Base-by-base conservation (phyloP, 331 rosid species). In the Erythrophleum ivorense region DNA sequence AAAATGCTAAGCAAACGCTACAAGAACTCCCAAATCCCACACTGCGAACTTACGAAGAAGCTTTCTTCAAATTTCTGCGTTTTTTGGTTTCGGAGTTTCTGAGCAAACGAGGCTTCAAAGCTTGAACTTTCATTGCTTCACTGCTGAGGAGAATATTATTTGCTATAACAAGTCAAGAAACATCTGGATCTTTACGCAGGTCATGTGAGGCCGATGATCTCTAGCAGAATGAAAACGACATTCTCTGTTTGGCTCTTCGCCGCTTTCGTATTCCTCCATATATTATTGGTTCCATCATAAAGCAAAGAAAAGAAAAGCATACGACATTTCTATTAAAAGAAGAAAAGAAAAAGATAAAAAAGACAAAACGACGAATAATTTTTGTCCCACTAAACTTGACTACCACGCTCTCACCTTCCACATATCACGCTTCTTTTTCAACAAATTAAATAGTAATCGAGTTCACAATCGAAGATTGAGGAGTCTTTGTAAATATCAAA, bases 141-240 rank as follows among this genome's bases (percentile, higher is more conserved):
- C 75, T 70, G 58, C 1, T 45, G 41, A 33, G 45, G 55, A 45
- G 55, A 69, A 43, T 45, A 69, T 19, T 21, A 43, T 6, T 43
- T 69, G 71, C n/a, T 15, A 9, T 31, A 36, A 41, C 73, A 67
- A 67, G 73, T 41, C 45, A n/a, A 67, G 19, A 8, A n/a, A 67
- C 50, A 40, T n/a, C 12, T 43, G 74, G 45, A 21, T 69, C 75
- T 69, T 13, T 24, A 46, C 19, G 57, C 75, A 40, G 36, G 19
- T 21, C 40, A 45, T 46, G 55, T 21, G 57, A 3, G 65, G 38
- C 38, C 36, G 54, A 19, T 69, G 3, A 68, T 69, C 55, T 21
- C 55, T 19, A 43, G 10, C 73, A 19, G 73, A 68, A 43, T 10
- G 54, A 68, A 43, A 68, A n/a, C 54, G 73, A 68, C 73, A 68